A percentile compares a stretch with the other conserved stretches of the same genome.
phyloP scores from a whole-genome alignment of 2,329 filamentous ascomycete genomes.

The Teratosphaeria gauchensis region DNA sequence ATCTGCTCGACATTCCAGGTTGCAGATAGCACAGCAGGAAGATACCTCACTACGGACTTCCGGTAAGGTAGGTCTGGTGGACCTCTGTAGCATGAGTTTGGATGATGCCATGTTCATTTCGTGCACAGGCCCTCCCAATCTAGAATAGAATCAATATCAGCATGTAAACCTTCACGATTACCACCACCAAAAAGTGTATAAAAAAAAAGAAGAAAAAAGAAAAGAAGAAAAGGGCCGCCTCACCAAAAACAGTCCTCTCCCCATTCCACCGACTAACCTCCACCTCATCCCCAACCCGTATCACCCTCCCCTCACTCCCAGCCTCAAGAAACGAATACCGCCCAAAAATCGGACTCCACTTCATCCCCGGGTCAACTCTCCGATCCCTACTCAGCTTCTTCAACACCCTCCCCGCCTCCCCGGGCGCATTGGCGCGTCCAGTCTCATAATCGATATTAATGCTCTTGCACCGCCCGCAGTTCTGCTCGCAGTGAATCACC shows the following conservation, averaged over 20 bases:
- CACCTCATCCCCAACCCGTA: slow-evolving; percentile 36
- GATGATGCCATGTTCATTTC: too few species aligned
- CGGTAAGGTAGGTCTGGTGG: too few species aligned
- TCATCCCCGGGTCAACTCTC: slow-evolving; percentile 35
- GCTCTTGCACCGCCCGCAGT: slow-evolving; percentile 37
- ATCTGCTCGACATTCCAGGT: too few species aligned
- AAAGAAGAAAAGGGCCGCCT: slow-evolving; percentile 12
- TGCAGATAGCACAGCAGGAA: too few species aligned
- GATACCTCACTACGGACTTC: too few species aligned
- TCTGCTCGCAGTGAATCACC: slow-evolving; percentile 32
- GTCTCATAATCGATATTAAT: slow-evolving; percentile 41
- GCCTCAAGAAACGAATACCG: slow-evolving; percentile 34
- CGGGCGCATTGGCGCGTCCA: slow-evolving; percentile 29
- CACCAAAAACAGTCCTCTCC: slow-evolving; percentile 35
- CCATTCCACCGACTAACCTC: slow-evolving; percentile 30
- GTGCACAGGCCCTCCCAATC: slow-evolving; percentile 10
- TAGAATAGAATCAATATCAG: neutral
- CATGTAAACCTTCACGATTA: neutral
- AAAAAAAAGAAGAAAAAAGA: neutral
- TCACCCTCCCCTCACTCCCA: slow-evolving; percentile 19
- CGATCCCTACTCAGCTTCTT: slow-evolving; percentile 37
- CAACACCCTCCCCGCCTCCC: slow-evolving; percentile 31
- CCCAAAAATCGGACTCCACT: slow-evolving; percentile 41
- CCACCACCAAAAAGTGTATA: neutral
- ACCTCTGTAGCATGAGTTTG: too few species aligned